Percentiles rank a stretch among this genome's conserved stretches.
phyloP scores from a whole-genome alignment of 2,329 filamentous ascomycete species.

The Raffaelea arxii region DNA sequence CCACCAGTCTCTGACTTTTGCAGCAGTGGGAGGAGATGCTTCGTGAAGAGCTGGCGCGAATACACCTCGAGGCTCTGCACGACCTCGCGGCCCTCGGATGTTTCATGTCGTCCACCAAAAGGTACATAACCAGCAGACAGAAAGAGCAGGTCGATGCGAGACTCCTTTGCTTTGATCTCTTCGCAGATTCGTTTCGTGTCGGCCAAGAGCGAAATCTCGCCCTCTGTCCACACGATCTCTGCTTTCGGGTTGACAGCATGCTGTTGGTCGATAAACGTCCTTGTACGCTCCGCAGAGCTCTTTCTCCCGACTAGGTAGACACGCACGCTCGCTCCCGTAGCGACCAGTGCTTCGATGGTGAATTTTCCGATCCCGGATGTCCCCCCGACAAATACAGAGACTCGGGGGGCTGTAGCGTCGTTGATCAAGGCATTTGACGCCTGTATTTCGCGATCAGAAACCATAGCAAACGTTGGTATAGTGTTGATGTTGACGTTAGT shows the following conservation, averaged over 20 bases:
- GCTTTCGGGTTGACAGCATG: constrained; percentile 26
- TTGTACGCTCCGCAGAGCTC: constrained; percentile 20
- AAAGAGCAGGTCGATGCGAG: constrained; percentile 31
- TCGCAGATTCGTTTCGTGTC: constrained; percentile 29
- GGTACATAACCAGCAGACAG: constrained; percentile 33
- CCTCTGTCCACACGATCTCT: constrained; percentile 31
- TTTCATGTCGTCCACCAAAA: constrained; percentile 17
- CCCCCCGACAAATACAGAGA: constrained; percentile 34
- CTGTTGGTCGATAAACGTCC: constrained; percentile 26
- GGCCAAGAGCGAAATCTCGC: constrained; percentile 32
- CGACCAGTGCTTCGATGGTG: constrained; percentile 27
- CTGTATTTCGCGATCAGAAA: constrained; percentile 23
- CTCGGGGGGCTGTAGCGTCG: constrained; percentile 23
- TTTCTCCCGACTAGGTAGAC: constrained; percentile 34
- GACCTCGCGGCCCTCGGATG: constrained; percentile 1
- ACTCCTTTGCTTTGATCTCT: constrained; percentile 27
- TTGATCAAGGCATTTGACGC: constrained; percentile 30
- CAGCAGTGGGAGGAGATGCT: constrained; percentile 28
- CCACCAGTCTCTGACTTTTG: too few species aligned
- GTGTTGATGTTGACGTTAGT: too few species aligned
- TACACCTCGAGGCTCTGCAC: constrained; percentile 26
- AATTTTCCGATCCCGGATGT: constrained; percentile 35
- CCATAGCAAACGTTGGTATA: constrained; percentile 25
- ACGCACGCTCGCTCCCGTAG: constrained; percentile 22
- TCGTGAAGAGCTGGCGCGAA: constrained; percentile 30